phyloP scores from a whole-genome alignment of 1,284 basidiomycete species.

The Golubevia sp. region DNA sequence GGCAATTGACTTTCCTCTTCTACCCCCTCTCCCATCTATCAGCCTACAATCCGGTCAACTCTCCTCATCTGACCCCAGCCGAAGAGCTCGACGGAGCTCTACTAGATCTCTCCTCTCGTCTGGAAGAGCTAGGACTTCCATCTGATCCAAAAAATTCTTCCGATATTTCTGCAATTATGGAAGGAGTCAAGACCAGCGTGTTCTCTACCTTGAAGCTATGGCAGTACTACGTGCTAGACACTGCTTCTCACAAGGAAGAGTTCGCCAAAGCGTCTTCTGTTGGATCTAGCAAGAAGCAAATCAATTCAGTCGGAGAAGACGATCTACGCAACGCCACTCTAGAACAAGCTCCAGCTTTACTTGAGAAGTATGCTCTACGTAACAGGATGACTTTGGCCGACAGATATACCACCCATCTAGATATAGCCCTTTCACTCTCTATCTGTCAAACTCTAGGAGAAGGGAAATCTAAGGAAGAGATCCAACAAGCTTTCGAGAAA shows the following conservation, averaged over 20 bases:
- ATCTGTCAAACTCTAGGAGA: conserved; percentile 18
- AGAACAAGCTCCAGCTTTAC: conserved; percentile 1
- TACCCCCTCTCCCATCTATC: no score
- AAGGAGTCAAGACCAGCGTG: conserved; percentile 35
- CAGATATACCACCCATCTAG: conserved; percentile 36
- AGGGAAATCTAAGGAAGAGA: conserved; percentile 14
- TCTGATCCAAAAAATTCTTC: conserved; percentile 25
- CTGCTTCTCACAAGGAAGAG: conserved; percentile 20
- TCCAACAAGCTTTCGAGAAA: conserved; percentile 20
- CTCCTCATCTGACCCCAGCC: conserved; percentile 46
- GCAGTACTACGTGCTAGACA: conserved; percentile 50
- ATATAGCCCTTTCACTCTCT: conserved; percentile 16
- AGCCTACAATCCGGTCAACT: conserved; percentile 48
- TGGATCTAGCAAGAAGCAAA: neutral
- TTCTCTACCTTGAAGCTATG: conserved; percentile 37
- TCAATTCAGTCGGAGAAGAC: conserved; percentile 10
- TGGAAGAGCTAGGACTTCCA: conserved; percentile 24
- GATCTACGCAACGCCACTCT: conserved; percentile 2
- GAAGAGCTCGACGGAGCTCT: conserved; percentile 46
- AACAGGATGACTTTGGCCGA: conserved; percentile 30
- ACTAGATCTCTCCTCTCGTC: conserved; percentile 23
- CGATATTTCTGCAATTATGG: conserved; percentile 34
- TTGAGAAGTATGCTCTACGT: conserved; percentile 27
- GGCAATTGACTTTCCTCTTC: no score
- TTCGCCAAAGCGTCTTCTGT: conserved; percentile 15